Evolutionary conservation across 2,329 filamentous ascomycete species (phyloP).

Genomic region (Rutstroemia sp.): DNA sequence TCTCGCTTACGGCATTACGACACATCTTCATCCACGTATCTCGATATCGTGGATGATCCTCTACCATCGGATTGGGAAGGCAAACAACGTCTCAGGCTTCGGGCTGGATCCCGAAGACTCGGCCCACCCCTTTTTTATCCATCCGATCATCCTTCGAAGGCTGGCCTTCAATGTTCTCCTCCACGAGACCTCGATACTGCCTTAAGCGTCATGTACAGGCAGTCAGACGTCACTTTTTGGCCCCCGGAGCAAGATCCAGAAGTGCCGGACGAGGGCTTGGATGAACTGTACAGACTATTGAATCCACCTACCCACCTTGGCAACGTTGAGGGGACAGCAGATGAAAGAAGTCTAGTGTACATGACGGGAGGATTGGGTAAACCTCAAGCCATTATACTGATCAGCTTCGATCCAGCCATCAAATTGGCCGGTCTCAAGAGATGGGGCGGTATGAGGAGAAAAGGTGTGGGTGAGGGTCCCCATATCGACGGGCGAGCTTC

Average conservation of each 20-base stretch:
- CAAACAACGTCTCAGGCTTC: slow-evolving; percentile 38
- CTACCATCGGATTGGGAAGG: slow-evolving; percentile 29
- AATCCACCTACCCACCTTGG: slow-evolving; percentile 33
- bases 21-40: slow-evolving; percentile 42
- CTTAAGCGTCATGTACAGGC: slow-evolving; percentile 22
- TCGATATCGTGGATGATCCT: slow-evolving; percentile 52
- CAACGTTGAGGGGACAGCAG: slow-evolving; percentile 35
- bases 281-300: slow-evolving; percentile 32
- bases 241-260: slow-evolving; percentile 25
- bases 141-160: not conserved
- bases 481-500: slow-evolving; percentile 23
- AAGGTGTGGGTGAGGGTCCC: slow-evolving; percentile 22
- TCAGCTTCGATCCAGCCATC: slow-evolving; percentile 37
- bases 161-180: slow-evolving; percentile 13
- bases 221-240: slow-evolving; percentile 29
- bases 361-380: slow-evolving; percentile 26
- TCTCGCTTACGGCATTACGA: slow-evolving; percentile 51
- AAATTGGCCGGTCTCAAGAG: slow-evolving; percentile 26
- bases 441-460: slow-evolving; percentile 17
- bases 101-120: slow-evolving; percentile 38
- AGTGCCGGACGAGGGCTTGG: slow-evolving; percentile 24
- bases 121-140: slow-evolving; percentile 24
- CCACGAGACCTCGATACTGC: slow-evolving; percentile 14
- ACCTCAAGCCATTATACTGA: slow-evolving; percentile 33
- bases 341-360: slow-evolving; percentile 43